These are phyloP conservation scores for Naegleria fowleri DNA, from an alignment of 208 protist species.

Conservation along the genomic window DNA sequence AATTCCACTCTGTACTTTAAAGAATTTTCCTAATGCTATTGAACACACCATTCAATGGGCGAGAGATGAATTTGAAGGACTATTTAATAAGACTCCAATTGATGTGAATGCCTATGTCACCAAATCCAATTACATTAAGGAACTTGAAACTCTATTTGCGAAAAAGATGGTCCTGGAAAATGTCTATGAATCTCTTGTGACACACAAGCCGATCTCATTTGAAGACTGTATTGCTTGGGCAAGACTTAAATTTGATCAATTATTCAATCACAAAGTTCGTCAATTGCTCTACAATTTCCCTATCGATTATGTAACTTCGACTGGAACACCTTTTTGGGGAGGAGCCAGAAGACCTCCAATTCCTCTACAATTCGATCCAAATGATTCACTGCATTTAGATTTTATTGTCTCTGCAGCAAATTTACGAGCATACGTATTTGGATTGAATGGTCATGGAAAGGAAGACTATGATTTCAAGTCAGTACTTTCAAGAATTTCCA, in stretches of 20 bases:
- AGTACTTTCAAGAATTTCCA: background rate
- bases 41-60: conserved; percentile 97
- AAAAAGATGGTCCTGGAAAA: conserved; percentile 58
- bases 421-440: conserved; percentile 64
- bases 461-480: conserved; percentile 18
- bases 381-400: conserved; percentile 50
- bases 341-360: conserved; percentile 75
- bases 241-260: conserved; percentile 83
- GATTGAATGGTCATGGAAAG: conserved; percentile 41
- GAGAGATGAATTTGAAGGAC: conserved; percentile 73
- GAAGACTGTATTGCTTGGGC: conserved; percentile 89
- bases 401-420: conserved; percentile 72
- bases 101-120: conserved; percentile 77
- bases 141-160: conserved; percentile 62
- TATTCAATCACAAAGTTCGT: conserved; percentile 87
- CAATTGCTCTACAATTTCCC: conserved; percentile 97
- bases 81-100: conserved; percentile 61
- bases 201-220: conserved; percentile 63
- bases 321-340: conserved; percentile 80
- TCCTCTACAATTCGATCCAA: conserved; percentile 60
- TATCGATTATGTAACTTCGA: conserved; percentile 82
- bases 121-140: conserved; percentile 53
- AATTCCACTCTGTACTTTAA: conserved; percentile 98
- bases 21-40: conserved; percentile 99
- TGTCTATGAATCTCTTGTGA: conserved; percentile 47